These are phyloP conservation scores for Neolentinus lepideus DNA, from an alignment of 1,284 basidiomycete species.

Conservation along the genomic window DNA sequence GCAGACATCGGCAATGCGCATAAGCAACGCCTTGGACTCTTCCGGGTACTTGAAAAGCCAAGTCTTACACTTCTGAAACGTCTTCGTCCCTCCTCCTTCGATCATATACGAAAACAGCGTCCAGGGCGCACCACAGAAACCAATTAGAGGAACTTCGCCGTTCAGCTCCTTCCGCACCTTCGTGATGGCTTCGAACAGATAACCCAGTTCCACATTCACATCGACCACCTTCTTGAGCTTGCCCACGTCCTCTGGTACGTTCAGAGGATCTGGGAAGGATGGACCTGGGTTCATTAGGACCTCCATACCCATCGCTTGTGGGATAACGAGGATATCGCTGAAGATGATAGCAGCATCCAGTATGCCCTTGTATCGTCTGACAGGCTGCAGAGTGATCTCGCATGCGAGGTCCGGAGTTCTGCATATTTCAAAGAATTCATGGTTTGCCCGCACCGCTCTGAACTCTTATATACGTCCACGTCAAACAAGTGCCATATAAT, in stretches of 20 bases:
- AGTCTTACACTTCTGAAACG: constrained; percentile 81
- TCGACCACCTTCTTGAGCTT: constrained; percentile 60
- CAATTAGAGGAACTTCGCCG: constrained; percentile 89
- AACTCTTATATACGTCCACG: constrained; percentile 54
- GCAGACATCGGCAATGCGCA: constrained; percentile 77
- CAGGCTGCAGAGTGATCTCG: constrained; percentile 88
- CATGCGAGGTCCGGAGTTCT: constrained; percentile 80
- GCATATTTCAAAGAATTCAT: constrained; percentile 94
- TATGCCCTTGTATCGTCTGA: constrained; percentile 76
- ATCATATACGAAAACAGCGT: constrained; percentile 97
- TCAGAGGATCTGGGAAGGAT: constrained; percentile 77
- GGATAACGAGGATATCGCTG: constrained; percentile 93
- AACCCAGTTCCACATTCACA: constrained; percentile 77
- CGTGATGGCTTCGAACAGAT: constrained; percentile 88
- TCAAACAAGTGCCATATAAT: background rate
- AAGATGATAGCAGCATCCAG: constrained; percentile 96
- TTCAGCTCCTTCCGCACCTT: constrained; percentile 70
- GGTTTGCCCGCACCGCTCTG: constrained; percentile 70
- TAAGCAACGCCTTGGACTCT: constrained; percentile 70
- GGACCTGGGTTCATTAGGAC: constrained; percentile 93
- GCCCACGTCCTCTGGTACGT: constrained; percentile 65
- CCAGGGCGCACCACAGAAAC: constrained; percentile 95
- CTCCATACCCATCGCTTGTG: constrained; percentile 92
- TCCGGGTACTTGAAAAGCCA: constrained; percentile 90
- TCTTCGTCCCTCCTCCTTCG: constrained; percentile 88